Percentiles rank a stretch among this genome's conserved stretches.
Conservation (phyloP, 1,284 basidiomycete species). For the Puccinia coronata region DNA sequence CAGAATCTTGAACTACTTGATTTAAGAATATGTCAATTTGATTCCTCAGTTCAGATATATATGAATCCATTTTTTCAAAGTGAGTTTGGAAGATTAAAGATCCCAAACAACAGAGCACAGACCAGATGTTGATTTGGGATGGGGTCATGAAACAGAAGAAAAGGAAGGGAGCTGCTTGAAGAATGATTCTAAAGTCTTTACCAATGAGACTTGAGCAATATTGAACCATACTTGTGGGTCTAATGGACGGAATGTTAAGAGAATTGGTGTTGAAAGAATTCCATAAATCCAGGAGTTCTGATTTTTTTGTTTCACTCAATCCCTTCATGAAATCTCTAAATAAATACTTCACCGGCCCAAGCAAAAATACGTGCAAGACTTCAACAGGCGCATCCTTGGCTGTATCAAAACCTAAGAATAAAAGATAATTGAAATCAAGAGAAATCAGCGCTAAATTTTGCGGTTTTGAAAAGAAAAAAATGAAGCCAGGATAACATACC, state of each 20-base stretch:
- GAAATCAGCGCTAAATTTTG: no score
- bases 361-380: not conserved
- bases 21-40: slow-evolving; percentile 58
- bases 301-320: not conserved
- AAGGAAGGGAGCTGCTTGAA: slow-evolving; percentile 61
- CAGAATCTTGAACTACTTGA: slow-evolving; percentile 55
- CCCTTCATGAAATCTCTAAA: not conserved
- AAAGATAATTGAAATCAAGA: not conserved
- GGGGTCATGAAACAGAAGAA: slow-evolving; percentile 56
- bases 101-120: slow-evolving; percentile 56
- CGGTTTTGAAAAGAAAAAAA: no score
- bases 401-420: slow-evolving; percentile 8
- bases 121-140: slow-evolving; percentile 56
- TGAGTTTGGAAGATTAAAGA: slow-evolving; percentile 60
- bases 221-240: slow-evolving; percentile 58
- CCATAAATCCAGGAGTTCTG: not conserved
- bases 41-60: slow-evolving; percentile 3
- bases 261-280: slow-evolving; percentile 24
- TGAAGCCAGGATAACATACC: not conserved
- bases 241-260: slow-evolving; percentile 55
- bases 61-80: slow-evolving; percentile 56
- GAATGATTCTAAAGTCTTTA: slow-evolving; percentile 59
- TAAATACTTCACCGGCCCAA: not conserved
- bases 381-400: not conserved
- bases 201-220: slow-evolving; percentile 59